Percentiles rank a stretch among this genome's conserved stretches.
Evolutionary conservation across 2,329 filamentous ascomycete species (phyloP).

Genomic region (Aspergillus sp.): DNA sequence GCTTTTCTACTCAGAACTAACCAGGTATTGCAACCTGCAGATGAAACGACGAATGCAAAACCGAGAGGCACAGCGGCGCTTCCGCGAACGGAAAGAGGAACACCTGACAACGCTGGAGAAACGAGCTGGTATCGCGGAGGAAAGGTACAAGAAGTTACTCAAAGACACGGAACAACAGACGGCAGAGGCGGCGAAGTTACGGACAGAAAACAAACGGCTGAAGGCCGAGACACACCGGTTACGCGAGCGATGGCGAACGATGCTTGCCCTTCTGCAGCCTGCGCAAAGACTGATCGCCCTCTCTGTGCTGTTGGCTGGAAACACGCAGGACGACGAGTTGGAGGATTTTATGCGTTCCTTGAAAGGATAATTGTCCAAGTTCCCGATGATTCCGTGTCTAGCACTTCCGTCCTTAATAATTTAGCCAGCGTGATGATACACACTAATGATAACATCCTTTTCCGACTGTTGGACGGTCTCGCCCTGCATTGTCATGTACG

Average conservation of each 20-base stretch:
- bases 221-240: constrained; percentile 4
- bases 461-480: no score
- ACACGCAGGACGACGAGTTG: not conserved
- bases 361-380: not conserved
- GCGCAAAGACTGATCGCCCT: not conserved
- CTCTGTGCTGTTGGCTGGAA: not conserved
- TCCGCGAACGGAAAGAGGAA: constrained; percentile 18
- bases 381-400: not conserved
- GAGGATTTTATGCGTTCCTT: not conserved
- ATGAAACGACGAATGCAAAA: constrained; percentile 21
- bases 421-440: not conserved
- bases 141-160: not conserved
- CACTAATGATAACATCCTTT: not conserved
- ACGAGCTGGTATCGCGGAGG: constrained; percentile 7
- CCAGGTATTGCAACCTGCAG: not conserved
- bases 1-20: not conserved
- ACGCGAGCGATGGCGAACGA: constrained; percentile 2
- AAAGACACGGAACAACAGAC: constrained; percentile 2
- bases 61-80: constrained; percentile 3
- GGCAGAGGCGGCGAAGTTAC: not conserved
- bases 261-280: constrained; percentile 3
- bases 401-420: not conserved
- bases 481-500: not conserved
- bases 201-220: constrained; percentile 5
- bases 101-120: constrained; percentile 15